phyloP scores from a whole-genome alignment of 2,329 filamentous ascomycete species.

The Neopestalotiopsis sp. region DNA sequence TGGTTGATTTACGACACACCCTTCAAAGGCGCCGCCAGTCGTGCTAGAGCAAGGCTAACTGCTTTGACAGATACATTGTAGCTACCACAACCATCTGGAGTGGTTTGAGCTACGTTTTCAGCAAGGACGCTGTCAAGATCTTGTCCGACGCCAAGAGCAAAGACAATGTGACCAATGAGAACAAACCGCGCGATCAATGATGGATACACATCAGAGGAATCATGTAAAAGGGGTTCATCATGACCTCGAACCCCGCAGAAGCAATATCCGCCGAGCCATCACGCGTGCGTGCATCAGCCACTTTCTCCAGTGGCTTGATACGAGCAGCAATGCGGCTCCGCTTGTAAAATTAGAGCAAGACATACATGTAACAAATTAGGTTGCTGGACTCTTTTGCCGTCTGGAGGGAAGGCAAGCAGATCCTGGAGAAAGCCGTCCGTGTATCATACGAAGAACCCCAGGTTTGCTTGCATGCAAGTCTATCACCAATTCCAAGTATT shows the following conservation, averaged over 20 bases:
- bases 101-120: constrained; percentile 88
- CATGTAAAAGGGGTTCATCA: too few relatives aligned
- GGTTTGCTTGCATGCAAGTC: too few relatives aligned
- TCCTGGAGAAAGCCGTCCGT: neutral
- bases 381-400: neutral
- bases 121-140: constrained; percentile 91
- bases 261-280: neutral
- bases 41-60: constrained; percentile 32
- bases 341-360: neutral
- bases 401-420: neutral
- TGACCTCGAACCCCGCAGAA: too few relatives aligned
- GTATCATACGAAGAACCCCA: neutral
- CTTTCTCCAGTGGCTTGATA: neutral
- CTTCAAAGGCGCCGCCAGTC: neutral
- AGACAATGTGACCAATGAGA: neutral
- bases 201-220: too few relatives aligned
- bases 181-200: constrained; percentile 10
- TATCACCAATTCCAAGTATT: too few relatives aligned
- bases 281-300: neutral
- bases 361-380: neutral
- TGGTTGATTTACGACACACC: neutral
- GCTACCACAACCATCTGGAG: constrained; percentile 92
- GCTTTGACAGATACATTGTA: constrained; percentile 72
- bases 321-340: neutral
- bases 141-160: constrained; percentile 48